These are phyloP conservation scores for Ophiostoma himal-ulmi DNA, from an alignment of 2,329 filamentous ascomycete genomes.

Conservation along the genomic window DNA sequence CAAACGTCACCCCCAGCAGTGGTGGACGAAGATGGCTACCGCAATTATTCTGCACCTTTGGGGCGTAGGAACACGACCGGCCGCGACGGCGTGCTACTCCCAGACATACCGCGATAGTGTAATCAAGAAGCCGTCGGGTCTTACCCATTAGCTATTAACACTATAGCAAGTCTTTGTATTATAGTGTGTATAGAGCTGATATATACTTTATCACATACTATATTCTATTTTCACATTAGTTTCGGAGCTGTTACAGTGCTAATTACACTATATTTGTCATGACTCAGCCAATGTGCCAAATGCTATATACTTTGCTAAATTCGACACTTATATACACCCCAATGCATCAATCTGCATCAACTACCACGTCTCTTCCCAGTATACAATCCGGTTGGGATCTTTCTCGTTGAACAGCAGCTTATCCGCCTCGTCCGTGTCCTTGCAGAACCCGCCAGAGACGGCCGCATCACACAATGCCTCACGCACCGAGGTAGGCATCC, in stretches of 20 bases:
- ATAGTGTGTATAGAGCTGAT: no score
- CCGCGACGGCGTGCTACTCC: no score
- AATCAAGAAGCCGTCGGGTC: no score
- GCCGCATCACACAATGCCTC: slow-evolving; percentile 47
- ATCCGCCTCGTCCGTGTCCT: slow-evolving; percentile 37
- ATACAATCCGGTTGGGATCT: slow-evolving; percentile 35
- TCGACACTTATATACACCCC: neutral
- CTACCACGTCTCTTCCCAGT: slow-evolving; percentile 58
- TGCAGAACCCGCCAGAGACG: slow-evolving; percentile 34
- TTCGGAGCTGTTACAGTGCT: neutral
- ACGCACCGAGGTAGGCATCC: slow-evolving; percentile 53
- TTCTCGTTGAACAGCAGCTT: slow-evolving; percentile 25
- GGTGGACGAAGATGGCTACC: no score
- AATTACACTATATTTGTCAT: neutral
- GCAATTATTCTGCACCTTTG: no score
- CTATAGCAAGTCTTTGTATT: no score
- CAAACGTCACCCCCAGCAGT: no score
- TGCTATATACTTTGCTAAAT: neutral
- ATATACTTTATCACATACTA: no score
- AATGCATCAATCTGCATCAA: neutral
- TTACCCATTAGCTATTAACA: no score
- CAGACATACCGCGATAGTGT: no score
- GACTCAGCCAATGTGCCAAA: neutral
- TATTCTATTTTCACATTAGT: no score
- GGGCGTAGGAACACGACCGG: no score